phyloP scores from a whole-genome alignment of 2,329 filamentous ascomycete genomes.

The Trichoderma polysporum region DNA sequence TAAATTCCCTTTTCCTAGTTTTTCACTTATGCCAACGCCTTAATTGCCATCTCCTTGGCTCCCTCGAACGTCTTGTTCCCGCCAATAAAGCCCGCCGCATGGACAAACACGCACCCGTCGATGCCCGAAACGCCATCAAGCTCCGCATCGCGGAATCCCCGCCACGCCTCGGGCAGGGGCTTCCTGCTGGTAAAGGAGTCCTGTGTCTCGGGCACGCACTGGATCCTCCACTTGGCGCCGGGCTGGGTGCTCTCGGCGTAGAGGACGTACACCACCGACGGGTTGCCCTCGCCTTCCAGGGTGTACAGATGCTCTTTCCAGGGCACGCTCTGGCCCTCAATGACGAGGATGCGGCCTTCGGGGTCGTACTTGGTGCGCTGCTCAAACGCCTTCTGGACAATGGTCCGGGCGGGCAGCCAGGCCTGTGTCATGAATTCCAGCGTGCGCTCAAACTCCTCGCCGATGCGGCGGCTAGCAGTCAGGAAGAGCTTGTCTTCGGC shows the following conservation, averaged over 20 bases:
- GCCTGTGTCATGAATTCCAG: constrained; percentile 71
- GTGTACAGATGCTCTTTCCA: constrained; percentile 97
- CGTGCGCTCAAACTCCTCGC: constrained; percentile 81
- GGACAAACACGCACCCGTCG: constrained; percentile 82
- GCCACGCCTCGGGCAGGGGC: constrained; percentile 86
- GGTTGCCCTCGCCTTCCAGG: constrained; percentile 62
- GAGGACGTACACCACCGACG: constrained; percentile 74
- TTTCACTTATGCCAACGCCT: constrained; percentile 55
- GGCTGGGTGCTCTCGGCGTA: constrained; percentile 80
- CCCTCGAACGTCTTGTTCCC: constrained; percentile 92
- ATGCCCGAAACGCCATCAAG: constrained; percentile 71
- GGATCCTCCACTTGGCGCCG: constrained; percentile 86
- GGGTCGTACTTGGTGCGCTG: constrained; percentile 67
- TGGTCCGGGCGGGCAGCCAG: constrained; percentile 84
- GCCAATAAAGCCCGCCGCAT: constrained; percentile 93
- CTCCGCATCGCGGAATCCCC: constrained; percentile 83
- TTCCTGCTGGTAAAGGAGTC: constrained; percentile 91
- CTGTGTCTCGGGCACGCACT: constrained; percentile 81
- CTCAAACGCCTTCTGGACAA: constrained; percentile 74
- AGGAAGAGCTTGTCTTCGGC: constrained; percentile 81
- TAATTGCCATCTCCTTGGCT: constrained; percentile 78
- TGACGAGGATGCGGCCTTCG: constrained; percentile 76
- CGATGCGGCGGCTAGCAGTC: constrained; percentile 77
- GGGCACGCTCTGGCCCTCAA: constrained; percentile 74
- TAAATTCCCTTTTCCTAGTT: neutral